Percentiles rank a stretch among this genome's conserved stretches.
phyloP scores from a whole-genome alignment of 2,329 filamentous ascomycete species.

The Trichoderma pleuroti region DNA sequence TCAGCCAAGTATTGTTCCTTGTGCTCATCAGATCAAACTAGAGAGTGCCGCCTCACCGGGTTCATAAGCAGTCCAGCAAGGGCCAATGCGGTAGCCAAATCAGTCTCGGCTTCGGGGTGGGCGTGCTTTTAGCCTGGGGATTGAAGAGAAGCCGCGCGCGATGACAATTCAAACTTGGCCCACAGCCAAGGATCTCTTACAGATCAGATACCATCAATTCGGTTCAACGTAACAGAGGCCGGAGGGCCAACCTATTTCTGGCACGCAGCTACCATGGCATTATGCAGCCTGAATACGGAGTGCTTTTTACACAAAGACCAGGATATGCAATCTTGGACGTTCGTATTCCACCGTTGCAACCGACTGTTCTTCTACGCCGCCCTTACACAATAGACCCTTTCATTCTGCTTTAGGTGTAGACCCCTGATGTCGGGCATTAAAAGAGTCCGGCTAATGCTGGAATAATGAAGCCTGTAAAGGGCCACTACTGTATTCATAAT shows the following conservation, averaged over 20 bases:
- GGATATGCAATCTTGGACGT: neutral
- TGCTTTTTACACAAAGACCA: neutral
- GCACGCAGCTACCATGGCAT: neutral
- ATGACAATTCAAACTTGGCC: neutral
- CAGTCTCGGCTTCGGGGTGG: neutral
- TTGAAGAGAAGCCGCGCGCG: neutral
- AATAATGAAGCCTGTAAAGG: too few relatives aligned
- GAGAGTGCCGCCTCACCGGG: too few relatives aligned
- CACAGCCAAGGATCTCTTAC: neutral
- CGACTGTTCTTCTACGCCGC: neutral
- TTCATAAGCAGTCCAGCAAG: neutral
- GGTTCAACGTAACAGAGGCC: neutral
- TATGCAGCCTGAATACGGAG: neutral
- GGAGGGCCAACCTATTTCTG: neutral
- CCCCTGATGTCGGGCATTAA: too few relatives aligned
- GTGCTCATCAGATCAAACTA: neutral
- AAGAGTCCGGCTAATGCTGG: too few relatives aligned
- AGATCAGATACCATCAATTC: neutral
- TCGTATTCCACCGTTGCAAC: neutral
- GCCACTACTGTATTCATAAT: too few relatives aligned
- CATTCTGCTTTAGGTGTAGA: neutral
- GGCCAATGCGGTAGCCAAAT: neutral
- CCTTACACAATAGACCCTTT: neutral
- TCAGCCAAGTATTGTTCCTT: neutral
- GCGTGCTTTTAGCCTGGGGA: neutral